A percentile compares a stretch with the other conserved stretches of the same genome.
Evolutionary conservation across 345 rosid species (phyloP).

Genomic region (Rhodomyrtus tomentosa): DNA sequence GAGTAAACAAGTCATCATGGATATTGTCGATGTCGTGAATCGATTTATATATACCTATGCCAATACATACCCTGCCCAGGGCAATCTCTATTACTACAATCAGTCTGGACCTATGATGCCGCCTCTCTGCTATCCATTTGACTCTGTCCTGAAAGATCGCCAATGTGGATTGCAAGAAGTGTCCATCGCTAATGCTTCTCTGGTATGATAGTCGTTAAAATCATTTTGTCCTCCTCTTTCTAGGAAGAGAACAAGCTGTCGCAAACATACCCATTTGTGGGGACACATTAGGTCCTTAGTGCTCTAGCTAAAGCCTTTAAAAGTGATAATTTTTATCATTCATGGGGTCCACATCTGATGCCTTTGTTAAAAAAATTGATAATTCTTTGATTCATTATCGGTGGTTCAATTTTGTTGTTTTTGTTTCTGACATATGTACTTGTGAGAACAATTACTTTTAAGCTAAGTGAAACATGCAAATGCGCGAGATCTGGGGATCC

Average conservation of each 20-base stretch:
- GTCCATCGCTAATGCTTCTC: conserved; percentile 67
- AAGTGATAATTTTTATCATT: not conserved
- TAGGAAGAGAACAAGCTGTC: not conserved
- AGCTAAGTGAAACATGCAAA: not conserved
- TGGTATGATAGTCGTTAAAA: conserved; percentile 25
- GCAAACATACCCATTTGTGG: not conserved
- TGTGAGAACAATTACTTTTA: not conserved
- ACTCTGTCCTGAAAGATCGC: conserved; percentile 46
- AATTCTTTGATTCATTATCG: not conserved
- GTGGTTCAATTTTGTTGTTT: not conserved
- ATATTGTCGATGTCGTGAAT: conserved; percentile 72
- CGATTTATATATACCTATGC: conserved; percentile 69
- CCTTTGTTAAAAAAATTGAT: not conserved
- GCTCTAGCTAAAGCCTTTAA: not conserved
- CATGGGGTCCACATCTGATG: not conserved
- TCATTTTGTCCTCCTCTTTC: not conserved
- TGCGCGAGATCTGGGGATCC: not conserved
- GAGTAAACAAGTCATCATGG: conserved; percentile 84
- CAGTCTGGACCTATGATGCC: conserved; percentile 89
- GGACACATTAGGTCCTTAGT: not conserved
- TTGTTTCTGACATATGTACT: not conserved
- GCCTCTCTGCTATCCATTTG: conserved; percentile 79
- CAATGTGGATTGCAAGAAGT: conserved; percentile 56
- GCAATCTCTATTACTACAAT: conserved; percentile 44
- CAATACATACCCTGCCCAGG: conserved; percentile 56